phyloP scores from a whole-genome alignment of 139 green algal species.

The Zygnema cylindricum region DNA sequence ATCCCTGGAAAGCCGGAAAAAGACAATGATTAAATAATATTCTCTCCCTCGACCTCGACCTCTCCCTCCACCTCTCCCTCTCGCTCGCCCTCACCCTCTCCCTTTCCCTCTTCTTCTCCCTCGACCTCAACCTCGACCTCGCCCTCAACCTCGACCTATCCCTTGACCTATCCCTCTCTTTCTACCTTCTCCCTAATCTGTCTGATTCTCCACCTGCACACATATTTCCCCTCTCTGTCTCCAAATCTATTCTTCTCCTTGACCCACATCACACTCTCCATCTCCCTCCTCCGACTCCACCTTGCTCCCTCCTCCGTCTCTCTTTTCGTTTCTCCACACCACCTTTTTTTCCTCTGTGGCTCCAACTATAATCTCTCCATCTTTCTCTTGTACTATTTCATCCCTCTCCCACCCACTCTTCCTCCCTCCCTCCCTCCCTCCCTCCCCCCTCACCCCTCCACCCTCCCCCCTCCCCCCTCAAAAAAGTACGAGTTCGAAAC shows the following conservation, averaged over 20 bases:
- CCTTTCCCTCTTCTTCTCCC: no score
- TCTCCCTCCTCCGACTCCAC: not conserved
- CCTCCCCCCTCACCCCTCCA: not conserved
- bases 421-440: not conserved
- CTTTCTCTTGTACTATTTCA: not conserved
- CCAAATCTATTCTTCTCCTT: not conserved
- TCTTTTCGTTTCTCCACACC: not conserved
- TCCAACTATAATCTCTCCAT: not conserved
- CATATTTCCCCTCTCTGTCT: not conserved
- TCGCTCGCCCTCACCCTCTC: no score
- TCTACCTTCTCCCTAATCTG: not conserved
- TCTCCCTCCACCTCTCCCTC: no score
- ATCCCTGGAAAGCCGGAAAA: slow-evolving; percentile 17
- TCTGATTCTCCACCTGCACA: not conserved
- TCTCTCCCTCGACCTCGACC: not conserved
- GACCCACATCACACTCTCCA: not conserved
- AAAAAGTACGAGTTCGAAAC: no score
- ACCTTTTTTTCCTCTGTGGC: not conserved
- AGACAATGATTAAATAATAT: not conserved
- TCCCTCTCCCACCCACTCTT: not conserved
- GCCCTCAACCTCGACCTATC: not conserved
- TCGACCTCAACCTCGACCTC: no score
- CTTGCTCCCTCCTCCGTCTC: not conserved
- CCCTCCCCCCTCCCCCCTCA: not conserved
- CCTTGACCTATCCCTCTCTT: not conserved